A percentile compares a stretch with the other conserved stretches of the same genome.
phyloP scores from a whole-genome alignment of 371 early-diverging fungal species.

The Syncephalastrum sp. region DNA sequence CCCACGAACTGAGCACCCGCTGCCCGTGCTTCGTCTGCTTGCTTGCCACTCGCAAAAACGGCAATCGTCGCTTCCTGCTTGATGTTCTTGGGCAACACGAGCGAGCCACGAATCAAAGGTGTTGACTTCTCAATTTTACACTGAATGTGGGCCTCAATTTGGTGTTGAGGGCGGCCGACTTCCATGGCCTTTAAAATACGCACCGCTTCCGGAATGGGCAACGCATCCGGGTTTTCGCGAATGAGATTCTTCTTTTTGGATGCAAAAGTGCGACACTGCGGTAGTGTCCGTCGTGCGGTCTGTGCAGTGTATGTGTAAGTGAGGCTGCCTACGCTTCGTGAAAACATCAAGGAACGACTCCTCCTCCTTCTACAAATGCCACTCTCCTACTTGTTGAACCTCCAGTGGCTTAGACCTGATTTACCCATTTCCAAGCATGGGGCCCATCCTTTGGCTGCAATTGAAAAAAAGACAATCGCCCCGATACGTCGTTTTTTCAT shows the following conservation, averaged over 20 bases:
- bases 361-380: too few relatives aligned
- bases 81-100: slow-evolving; percentile 68
- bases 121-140: slow-evolving; percentile 73
- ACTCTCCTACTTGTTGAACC: too few relatives aligned
- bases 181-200: slow-evolving; percentile 63
- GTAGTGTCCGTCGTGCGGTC: too few relatives aligned
- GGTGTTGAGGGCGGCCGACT: slow-evolving; percentile 65
- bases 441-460: too few relatives aligned
- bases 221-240: slow-evolving; percentile 38
- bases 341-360: too few relatives aligned
- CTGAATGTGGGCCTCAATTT: slow-evolving; percentile 73
- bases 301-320: too few relatives aligned
- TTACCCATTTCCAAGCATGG: too few relatives aligned
- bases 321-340: too few relatives aligned
- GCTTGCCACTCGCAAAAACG: slow-evolving; percentile 81
- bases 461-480: too few relatives aligned
- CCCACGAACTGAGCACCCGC: slow-evolving; percentile 87
- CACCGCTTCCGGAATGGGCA: slow-evolving; percentile 41
- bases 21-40: slow-evolving; percentile 79
- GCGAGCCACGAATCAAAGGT: slow-evolving; percentile 72
- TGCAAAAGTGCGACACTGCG: slow-evolving; percentile 7
- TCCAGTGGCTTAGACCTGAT: too few relatives aligned
- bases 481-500: too few relatives aligned
- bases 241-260: slow-evolving; percentile 26
- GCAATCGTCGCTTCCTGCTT: slow-evolving; percentile 62